Evolutionary conservation across 2,329 filamentous ascomycete species (phyloP).

Genomic region (Rutstroemia sp.): DNA sequence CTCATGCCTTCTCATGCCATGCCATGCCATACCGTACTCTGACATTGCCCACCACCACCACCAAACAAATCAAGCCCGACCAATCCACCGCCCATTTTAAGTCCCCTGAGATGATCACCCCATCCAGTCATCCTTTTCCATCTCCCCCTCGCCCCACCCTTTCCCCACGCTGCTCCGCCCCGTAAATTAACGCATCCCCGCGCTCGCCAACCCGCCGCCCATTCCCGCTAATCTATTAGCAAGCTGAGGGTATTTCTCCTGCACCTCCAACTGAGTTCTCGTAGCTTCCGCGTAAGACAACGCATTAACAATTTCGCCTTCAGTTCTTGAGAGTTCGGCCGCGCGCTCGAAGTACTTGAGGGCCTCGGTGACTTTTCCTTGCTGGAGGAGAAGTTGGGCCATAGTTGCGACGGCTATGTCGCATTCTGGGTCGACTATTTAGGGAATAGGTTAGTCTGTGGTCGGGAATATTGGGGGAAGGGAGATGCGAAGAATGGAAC

Average conservation of each 20-base stretch:
- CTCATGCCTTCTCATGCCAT: neutral
- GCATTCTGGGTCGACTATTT: conserved; percentile 87
- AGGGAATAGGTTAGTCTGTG: conserved; percentile 4
- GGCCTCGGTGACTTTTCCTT: conserved; percentile 93
- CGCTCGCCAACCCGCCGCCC: conserved; percentile 32
- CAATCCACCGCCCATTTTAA: too few relatives aligned
- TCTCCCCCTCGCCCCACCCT: neutral
- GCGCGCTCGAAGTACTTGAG: conserved; percentile 96
- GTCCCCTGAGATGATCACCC: too few relatives aligned
- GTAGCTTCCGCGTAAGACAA: conserved; percentile 96
- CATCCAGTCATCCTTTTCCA: too few relatives aligned
- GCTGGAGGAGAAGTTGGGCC: conserved; percentile 93
- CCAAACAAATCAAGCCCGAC: neutral
- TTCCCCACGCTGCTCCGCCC: neutral
- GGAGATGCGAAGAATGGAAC: conserved; percentile 31
- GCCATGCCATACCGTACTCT: neutral
- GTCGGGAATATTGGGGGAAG: neutral
- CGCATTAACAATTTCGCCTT: conserved; percentile 92
- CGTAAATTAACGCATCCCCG: conserved; percentile 22
- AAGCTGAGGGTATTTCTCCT: conserved; percentile 78
- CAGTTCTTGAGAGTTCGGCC: conserved; percentile 87
- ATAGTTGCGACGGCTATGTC: conserved; percentile 98
- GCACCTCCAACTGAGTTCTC: conserved; percentile 87
- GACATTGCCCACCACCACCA: neutral
- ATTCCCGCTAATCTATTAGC: conserved; percentile 63